Evolutionary conservation across 2,329 filamentous ascomycete genomes (phyloP).

Genomic region (Talaromyces sp.): DNA sequence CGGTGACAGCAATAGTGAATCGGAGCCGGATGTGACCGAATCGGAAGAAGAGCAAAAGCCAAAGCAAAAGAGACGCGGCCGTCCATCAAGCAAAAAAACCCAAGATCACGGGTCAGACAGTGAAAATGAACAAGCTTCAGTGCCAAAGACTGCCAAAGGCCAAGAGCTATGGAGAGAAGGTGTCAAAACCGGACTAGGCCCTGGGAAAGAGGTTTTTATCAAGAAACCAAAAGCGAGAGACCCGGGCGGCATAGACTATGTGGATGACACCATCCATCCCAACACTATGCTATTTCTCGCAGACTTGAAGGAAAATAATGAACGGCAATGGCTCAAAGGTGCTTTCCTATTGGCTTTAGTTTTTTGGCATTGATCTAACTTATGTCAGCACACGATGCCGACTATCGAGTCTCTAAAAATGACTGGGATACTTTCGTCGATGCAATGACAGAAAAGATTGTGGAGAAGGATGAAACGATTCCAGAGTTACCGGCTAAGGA

Average conservation of each 20-base stretch:
- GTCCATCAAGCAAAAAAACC: conserved; percentile 8
- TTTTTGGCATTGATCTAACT: background rate
- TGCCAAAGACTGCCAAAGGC: conserved; percentile 23
- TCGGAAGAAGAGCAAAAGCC: conserved; percentile 23
- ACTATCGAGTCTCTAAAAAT: conserved; percentile 71
- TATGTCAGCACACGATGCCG: conserved; percentile 64
- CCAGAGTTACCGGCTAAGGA: conserved; percentile 84
- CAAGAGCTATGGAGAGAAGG: conserved; percentile 54
- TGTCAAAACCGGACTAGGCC: conserved; percentile 51
- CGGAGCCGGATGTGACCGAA: conserved; percentile 78
- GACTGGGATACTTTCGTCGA: conserved; percentile 80
- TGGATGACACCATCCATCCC: conserved; percentile 55
- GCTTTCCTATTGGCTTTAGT: conserved; percentile 9
- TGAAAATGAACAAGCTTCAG: conserved; percentile 4
- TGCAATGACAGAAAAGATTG: conserved; percentile 63
- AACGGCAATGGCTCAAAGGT: conserved; percentile 61
- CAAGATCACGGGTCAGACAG: conserved; percentile 6
- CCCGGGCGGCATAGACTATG: conserved; percentile 54
- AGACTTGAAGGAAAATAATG: conserved; percentile 57
- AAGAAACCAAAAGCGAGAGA: conserved; percentile 59
- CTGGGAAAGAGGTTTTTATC: conserved; percentile 58
- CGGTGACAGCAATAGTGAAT: conserved; percentile 66
- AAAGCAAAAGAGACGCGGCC: conserved; percentile 21
- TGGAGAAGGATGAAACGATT: conserved; percentile 70
- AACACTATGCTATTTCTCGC: conserved; percentile 59